phyloP scores from a whole-genome alignment of 1,284 basidiomycete species.

The Trichosporon faecale region DNA sequence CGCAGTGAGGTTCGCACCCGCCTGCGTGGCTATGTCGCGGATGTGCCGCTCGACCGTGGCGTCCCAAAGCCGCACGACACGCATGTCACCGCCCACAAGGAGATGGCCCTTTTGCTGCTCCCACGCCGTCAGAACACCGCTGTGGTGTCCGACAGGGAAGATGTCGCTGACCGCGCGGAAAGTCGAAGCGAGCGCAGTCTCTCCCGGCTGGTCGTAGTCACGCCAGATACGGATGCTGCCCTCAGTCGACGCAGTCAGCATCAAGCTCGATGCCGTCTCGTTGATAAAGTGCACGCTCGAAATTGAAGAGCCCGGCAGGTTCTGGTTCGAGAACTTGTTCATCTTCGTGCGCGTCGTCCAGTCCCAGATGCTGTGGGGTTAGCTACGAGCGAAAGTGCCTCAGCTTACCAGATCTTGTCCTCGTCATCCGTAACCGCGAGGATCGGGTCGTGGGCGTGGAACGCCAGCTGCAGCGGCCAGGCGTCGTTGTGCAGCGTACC shows the following conservation, averaged over 20 bases:
- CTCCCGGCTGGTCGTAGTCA: conserved; percentile 64
- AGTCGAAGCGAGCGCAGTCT: conserved; percentile 80
- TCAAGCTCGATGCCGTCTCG: conserved; percentile 87
- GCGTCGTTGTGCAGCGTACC: conserved; percentile 68
- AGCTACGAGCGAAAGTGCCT: conserved; percentile 13
- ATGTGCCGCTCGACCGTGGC: conserved; percentile 83
- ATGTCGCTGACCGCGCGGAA: conserved; percentile 86
- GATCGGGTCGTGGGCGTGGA: conserved; percentile 91
- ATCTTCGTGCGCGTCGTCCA: conserved; percentile 79
- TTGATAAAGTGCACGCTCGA: conserved; percentile 93
- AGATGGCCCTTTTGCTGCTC: conserved; percentile 83
- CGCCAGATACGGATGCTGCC: conserved; percentile 88
- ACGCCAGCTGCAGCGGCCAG: conserved; percentile 72
- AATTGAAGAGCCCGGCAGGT: conserved; percentile 74
- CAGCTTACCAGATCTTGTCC: conserved; percentile 74
- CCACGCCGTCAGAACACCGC: conserved; percentile 89
- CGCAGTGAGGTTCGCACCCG: conserved; percentile 83
- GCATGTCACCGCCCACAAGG: conserved; percentile 85
- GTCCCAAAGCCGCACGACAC: conserved; percentile 89
- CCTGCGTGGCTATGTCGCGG: conserved; percentile 72
- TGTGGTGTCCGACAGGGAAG: conserved; percentile 61
- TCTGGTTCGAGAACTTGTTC: conserved; percentile 84
- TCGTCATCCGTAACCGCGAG: conserved; percentile 80
- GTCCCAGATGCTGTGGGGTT: conserved; percentile 74
- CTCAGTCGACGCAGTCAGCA: conserved; percentile 84